Conservation (phyloP, 257 asterid genomes). For the Solanum etuberosum region DNA sequence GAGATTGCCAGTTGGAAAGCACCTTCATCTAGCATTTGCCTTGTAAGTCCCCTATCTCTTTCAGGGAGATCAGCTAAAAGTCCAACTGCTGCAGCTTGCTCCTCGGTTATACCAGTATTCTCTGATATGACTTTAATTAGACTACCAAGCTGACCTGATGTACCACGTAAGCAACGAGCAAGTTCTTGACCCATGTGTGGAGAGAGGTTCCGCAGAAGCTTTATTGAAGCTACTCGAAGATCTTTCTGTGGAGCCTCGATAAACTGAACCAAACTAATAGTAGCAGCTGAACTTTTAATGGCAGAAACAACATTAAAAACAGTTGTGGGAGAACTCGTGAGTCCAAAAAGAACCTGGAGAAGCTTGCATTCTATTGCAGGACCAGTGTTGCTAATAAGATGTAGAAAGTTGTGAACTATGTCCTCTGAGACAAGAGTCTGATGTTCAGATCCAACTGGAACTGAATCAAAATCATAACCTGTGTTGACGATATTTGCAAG, state of each 20-base stretch:
- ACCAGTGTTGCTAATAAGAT: conserved; percentile 89
- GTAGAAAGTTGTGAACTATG: conserved; percentile 59
- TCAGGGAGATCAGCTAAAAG: conserved; percentile 87
- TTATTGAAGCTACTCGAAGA: conserved; percentile 65
- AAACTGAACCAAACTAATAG: conserved; percentile 77
- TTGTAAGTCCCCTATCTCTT: conserved; percentile 61
- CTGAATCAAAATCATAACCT: conserved; percentile 59
- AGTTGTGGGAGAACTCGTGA: conserved; percentile 48
- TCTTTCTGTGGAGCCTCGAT: conserved; percentile 87
- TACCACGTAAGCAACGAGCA: conserved; percentile 55
- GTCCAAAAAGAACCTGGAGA: conserved; percentile 89
- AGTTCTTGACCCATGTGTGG: conserved; percentile 82
- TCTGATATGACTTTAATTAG: conserved; percentile 56
- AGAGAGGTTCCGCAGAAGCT: conserved; percentile 73
- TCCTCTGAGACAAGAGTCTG: conserved; percentile 85
- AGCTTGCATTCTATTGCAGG: conserved; percentile 91
- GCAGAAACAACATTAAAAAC: conserved; percentile 65
- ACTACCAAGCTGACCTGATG: conserved; percentile 73
- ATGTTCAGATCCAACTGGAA: conserved; percentile 64
- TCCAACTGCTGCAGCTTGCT: conserved; percentile 84
- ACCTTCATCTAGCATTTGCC: conserved; percentile 70
- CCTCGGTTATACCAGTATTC: conserved; percentile 57
- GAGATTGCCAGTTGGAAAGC: conserved; percentile 50
- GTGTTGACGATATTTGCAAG: conserved; percentile 77
- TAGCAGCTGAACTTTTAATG: conserved; percentile 83